These are phyloP conservation scores for Aspergillus incahuasiensis DNA, from an alignment of 495 filamentous ascomycete species.

Conservation along the genomic window DNA sequence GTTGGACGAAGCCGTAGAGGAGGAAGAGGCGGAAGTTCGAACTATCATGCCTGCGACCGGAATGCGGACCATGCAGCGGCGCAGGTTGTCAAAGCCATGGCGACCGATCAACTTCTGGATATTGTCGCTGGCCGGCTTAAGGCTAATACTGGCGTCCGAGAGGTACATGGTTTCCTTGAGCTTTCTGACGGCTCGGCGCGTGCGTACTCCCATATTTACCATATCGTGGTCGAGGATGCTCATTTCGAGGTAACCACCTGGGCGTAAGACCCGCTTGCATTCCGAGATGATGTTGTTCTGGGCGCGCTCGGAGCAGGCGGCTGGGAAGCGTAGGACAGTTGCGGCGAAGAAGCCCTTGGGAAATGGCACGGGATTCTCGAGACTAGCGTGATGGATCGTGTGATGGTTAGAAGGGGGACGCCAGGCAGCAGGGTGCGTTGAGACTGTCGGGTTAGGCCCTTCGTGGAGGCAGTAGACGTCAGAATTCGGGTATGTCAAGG, in stretches of 20 bases:
- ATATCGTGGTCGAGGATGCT: constrained; percentile 80
- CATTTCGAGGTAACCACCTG: constrained; percentile 86
- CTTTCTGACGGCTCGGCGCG: constrained; percentile 67
- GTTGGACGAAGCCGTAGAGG: constrained; percentile 23
- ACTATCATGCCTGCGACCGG: constrained; percentile 73
- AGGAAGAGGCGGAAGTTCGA: constrained; percentile 38
- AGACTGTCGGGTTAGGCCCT: constrained; percentile 28
- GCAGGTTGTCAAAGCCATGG: constrained; percentile 78
- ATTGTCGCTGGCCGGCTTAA: constrained; percentile 73
- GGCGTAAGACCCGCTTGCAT: constrained; percentile 83
- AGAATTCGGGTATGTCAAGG: constrained; percentile 81
- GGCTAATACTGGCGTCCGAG: constrained; percentile 55
- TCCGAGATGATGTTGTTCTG: constrained; percentile 80
- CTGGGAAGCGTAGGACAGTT: constrained; percentile 85
- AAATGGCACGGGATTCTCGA: constrained; percentile 75
- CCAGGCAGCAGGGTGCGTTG: constrained; percentile 38
- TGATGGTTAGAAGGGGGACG: constrained; percentile 78
- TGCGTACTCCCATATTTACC: constrained; percentile 77
- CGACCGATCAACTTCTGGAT: constrained; percentile 70
- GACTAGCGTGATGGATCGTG: constrained; percentile 68
- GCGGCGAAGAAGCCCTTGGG: constrained; percentile 78
- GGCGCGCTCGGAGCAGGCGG: constrained; percentile 64
- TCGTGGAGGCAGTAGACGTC: constrained; percentile 70
- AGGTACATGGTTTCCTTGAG: constrained; percentile 73
- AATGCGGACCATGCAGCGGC: constrained; percentile 82